A percentile compares a stretch with the other conserved stretches of the same genome.
Conservation (phyloP, 2,329 filamentous ascomycete genomes). For the Talaromyces sp. region DNA sequence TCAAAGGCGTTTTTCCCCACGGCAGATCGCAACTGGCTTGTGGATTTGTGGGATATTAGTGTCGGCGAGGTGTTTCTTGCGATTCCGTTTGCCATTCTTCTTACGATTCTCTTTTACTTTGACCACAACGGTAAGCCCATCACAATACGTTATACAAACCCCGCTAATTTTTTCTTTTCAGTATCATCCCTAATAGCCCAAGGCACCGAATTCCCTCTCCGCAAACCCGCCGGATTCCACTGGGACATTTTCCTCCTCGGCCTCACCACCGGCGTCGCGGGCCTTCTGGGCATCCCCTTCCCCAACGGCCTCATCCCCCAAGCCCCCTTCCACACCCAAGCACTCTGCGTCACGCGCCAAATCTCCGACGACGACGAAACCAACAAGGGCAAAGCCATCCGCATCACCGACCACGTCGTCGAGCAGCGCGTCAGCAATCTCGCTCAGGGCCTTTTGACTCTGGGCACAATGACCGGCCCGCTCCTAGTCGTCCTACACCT, state of each 20-base stretch:
- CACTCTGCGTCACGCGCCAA: slow-evolving; percentile 64
- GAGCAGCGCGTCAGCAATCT: slow-evolving; percentile 78
- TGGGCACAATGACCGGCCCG: slow-evolving; percentile 73
- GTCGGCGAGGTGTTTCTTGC: slow-evolving; percentile 74
- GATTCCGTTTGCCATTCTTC: slow-evolving; percentile 76
- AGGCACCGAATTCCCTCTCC: slow-evolving; percentile 74
- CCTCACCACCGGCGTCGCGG: slow-evolving; percentile 69
- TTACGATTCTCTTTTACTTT: slow-evolving; percentile 85
- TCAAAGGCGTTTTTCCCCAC: slow-evolving; percentile 76
- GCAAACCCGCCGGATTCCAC: slow-evolving; percentile 77
- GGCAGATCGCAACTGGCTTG: slow-evolving; percentile 65
- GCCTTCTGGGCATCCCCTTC: slow-evolving; percentile 71
- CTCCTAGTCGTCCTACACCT: slow-evolving; percentile 69
- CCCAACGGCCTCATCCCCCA: slow-evolving; percentile 81
- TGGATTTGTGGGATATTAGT: slow-evolving; percentile 73
- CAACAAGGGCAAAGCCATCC: slow-evolving; percentile 53
- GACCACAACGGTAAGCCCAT: slow-evolving; percentile 70
- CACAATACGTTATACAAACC: neutral
- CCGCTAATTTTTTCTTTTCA: slow-evolving; percentile 23
- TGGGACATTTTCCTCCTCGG: slow-evolving; percentile 81
- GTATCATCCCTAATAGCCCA: slow-evolving; percentile 79
- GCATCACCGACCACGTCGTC: slow-evolving; percentile 57
- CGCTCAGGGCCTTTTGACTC: slow-evolving; percentile 69
- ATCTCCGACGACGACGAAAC: slow-evolving; percentile 54
- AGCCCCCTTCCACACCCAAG: slow-evolving; percentile 75